A percentile compares a stretch with the other conserved stretches of the same genome.
Conservation (phyloP, 2,329 filamentous ascomycete species). For the Didymella lethalis region DNA sequence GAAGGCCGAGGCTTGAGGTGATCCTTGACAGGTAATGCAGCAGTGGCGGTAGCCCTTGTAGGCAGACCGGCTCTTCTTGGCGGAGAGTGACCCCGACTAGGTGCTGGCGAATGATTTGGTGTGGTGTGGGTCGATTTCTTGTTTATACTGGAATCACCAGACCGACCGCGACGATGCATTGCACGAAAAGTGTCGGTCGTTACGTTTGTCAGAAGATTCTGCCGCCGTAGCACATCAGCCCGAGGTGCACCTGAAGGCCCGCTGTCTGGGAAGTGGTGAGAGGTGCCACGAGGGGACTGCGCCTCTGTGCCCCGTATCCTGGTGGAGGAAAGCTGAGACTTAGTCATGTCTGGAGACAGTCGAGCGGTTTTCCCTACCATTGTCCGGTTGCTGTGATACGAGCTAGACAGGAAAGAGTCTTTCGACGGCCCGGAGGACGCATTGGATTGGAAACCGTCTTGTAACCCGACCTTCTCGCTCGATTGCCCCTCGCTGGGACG, state of each 20-base stretch:
- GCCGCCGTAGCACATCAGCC: conserved; percentile 44
- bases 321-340: conserved; percentile 37
- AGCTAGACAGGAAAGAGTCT: conserved; percentile 39
- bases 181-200: conserved; percentile 24
- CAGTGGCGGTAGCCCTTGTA: conserved; percentile 21
- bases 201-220: conserved; percentile 29
- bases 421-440: conserved; percentile 32
- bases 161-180: conserved; percentile 35
- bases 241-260: conserved; percentile 33
- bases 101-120: conserved; percentile 38
- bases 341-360: conserved; percentile 33
- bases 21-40: conserved; percentile 18
- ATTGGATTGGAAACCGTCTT: conserved; percentile 17
- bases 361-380: conserved; percentile 36
- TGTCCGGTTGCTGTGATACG: conserved; percentile 37
- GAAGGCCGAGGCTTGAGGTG: conserved; percentile 35
- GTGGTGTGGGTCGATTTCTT: conserved; percentile 29
- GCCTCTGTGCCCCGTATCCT: conserved; percentile 29
- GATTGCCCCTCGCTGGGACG: not conserved
- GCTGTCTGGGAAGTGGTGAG: conserved; percentile 22
- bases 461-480: conserved; percentile 12
- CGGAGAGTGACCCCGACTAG: conserved; percentile 43
- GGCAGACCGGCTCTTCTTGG: conserved; percentile 34
- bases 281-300: conserved; percentile 33
- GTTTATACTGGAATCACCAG: conserved; percentile 37